A percentile compares a stretch with the other conserved stretches of the same genome.
phyloP scores from a whole-genome alignment of 2,329 filamentous ascomycete genomes.

The Nemania sp. region DNA sequence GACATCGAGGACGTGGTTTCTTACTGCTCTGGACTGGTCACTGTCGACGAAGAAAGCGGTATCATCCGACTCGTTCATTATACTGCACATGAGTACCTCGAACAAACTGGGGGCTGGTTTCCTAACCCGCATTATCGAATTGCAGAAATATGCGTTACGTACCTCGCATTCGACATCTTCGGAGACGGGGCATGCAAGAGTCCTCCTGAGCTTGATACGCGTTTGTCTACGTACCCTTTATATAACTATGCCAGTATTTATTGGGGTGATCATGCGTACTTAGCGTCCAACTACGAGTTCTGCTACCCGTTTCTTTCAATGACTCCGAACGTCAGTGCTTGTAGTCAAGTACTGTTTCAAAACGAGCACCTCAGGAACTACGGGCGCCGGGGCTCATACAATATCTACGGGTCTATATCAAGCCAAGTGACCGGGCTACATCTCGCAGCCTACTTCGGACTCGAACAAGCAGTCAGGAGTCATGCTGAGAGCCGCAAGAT shows the following conservation, averaged over 20 bases:
- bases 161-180: slow-evolving; percentile 36
- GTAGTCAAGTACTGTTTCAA: background rate
- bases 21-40: slow-evolving; percentile 47
- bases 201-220: background rate
- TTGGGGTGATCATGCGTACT: background rate
- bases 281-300: background rate
- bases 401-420: too few species aligned
- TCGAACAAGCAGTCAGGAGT: background rate
- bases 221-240: background rate
- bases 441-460: background rate
- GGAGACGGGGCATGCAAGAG: background rate
- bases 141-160: slow-evolving; percentile 39
- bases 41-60: slow-evolving; percentile 43
- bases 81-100: slow-evolving; percentile 51
- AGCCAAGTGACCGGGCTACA: background rate
- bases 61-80: slow-evolving; percentile 50
- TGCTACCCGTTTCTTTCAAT: background rate
- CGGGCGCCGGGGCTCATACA: too few species aligned
- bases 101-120: slow-evolving; percentile 39
- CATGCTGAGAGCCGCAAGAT: background rate
- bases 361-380: background rate
- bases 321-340: background rate
- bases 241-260: background rate
- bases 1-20: slow-evolving; percentile 41
- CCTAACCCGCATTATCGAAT: slow-evolving; percentile 37